Conservation (phyloP, 2,329 filamentous ascomycete species). For the Penicillium capsulatum region DNA sequence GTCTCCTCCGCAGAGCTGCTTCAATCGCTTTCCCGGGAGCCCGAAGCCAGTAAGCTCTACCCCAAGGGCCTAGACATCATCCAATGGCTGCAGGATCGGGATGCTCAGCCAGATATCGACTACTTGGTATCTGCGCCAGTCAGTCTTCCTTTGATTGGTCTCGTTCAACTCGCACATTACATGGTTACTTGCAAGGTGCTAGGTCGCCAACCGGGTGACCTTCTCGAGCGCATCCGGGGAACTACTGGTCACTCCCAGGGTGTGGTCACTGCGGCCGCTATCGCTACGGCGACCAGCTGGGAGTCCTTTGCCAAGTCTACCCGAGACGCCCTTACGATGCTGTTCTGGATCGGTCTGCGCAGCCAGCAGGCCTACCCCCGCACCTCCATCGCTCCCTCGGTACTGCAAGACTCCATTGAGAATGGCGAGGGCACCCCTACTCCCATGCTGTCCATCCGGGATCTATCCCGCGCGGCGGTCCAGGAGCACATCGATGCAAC, state of each 20-base stretch:
- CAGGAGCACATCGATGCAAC: slow-evolving; percentile 96
- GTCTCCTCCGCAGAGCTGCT: slow-evolving; percentile 76
- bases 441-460: slow-evolving; percentile 95
- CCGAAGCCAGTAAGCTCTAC: slow-evolving; percentile 89
- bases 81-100: slow-evolving; percentile 83
- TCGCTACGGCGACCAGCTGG: slow-evolving; percentile 87
- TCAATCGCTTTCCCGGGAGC: slow-evolving; percentile 76
- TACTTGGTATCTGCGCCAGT: slow-evolving; percentile 93
- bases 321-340: slow-evolving; percentile 76
- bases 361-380: slow-evolving; percentile 96
- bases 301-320: slow-evolving; percentile 81
- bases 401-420: slow-evolving; percentile 88
- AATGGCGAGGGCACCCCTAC: slow-evolving; percentile 93
- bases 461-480: slow-evolving; percentile 79
- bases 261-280: slow-evolving; percentile 86
- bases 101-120: slow-evolving; percentile 86
- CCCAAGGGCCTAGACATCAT: slow-evolving; percentile 95
- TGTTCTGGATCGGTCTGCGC: slow-evolving; percentile 97
- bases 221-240: slow-evolving; percentile 78
- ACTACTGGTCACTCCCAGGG: slow-evolving; percentile 96
- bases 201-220: slow-evolving; percentile 80
- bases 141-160: slow-evolving; percentile 90
- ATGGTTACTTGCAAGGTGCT: slow-evolving; percentile 89
- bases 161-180: slow-evolving; percentile 95
- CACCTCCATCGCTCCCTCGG: slow-evolving; percentile 85